A percentile compares a stretch with the other conserved stretches of the same genome.
phyloP scores from a whole-genome alignment of 345 rosid genomes.

The Arabidopsis thaliana region TAIR10.1 NC_003076.8:2132501-2133000 shows the following conservation, averaged over 20 bases:
- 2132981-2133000: conserved; percentile 68
- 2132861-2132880: conserved; percentile 52
- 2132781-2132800: conserved; percentile 55
- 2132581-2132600: conserved; percentile 65
- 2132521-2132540: conserved; percentile 69
- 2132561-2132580: conserved; percentile 57
- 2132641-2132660: conserved; percentile 73
- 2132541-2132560: conserved; percentile 78
- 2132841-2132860: conserved; percentile 64
- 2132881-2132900: conserved; percentile 55
- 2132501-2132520: conserved; percentile 72
- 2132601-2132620: conserved; percentile 61
- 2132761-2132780: conserved; percentile 63
- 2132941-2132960: not conserved
- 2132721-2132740: conserved; percentile 58
- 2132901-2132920: conserved; percentile 53
- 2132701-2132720: conserved; percentile 59
- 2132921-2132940: not conserved
- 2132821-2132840: conserved; percentile 66
- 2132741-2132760: conserved; percentile 63
- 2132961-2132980: not conserved
- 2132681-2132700: conserved; percentile 66
- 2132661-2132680: conserved; percentile 56
- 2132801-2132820: conserved; percentile 57
- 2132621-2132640: conserved; percentile 60